Percentiles rank a stretch among this genome's conserved stretches.
These are phyloP conservation scores for Xylariomycetidae sp. DNA, from an alignment of 2,329 filamentous ascomycete genomes.

Conservation along the genomic window DNA sequence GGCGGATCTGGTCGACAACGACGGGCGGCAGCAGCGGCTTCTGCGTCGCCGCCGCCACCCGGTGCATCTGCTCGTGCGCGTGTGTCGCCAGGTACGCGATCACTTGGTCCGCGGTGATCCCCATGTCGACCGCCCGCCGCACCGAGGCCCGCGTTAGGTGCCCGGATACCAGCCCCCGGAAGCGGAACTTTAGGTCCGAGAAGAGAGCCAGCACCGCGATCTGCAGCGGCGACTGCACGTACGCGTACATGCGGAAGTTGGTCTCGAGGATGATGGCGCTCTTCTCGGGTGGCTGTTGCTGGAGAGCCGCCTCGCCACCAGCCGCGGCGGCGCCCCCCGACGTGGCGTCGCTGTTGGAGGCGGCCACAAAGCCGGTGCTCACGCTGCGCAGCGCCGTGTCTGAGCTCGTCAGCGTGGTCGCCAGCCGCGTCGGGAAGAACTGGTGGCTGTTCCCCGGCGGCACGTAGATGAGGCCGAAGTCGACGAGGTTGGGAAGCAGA, in stretches of 20 bases:
- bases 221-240: constrained; percentile 88
- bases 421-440: constrained; percentile 87
- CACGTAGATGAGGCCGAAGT: constrained; percentile 87
- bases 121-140: constrained; percentile 76
- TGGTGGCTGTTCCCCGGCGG: constrained; percentile 51
- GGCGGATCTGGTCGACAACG: constrained; percentile 91
- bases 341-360: constrained; percentile 24
- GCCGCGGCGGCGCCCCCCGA: background rate
- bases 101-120: constrained; percentile 93
- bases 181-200: constrained; percentile 79
- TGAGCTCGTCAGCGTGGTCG: constrained; percentile 82
- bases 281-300: too few relatives aligned
- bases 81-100: constrained; percentile 88
- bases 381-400: constrained; percentile 64
- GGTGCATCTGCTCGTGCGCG: constrained; percentile 89
- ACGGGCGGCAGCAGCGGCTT: constrained; percentile 82
- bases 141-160: constrained; percentile 86
- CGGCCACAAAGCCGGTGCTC: constrained; percentile 60
- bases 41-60: constrained; percentile 50
- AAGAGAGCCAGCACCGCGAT: constrained; percentile 93
- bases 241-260: constrained; percentile 95
- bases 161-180: constrained; percentile 89
- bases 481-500: constrained; percentile 84
- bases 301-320: constrained; percentile 2
- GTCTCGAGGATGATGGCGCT: constrained; percentile 96